These are phyloP conservation scores for Arabis hirsuta DNA, from an alignment of 345 rosid species.

Conservation along the genomic window DNA sequence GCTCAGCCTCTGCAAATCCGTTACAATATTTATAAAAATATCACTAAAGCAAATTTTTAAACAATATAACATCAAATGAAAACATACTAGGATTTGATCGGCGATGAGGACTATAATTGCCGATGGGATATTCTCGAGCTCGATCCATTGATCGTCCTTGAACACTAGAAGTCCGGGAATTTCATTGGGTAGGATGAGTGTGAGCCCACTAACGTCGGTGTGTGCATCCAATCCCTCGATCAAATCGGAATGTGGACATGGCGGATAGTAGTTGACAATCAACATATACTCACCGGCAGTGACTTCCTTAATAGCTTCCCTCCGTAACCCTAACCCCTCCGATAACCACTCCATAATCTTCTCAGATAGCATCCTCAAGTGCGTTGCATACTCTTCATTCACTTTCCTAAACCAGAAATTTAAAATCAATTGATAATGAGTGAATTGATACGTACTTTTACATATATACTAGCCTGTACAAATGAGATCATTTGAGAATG, in stretches of 20 bases:
- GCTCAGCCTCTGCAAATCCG: slow-evolving; percentile 56
- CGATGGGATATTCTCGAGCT: slow-evolving; percentile 58
- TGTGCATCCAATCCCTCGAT: slow-evolving; percentile 67
- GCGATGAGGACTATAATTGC: slow-evolving; percentile 69
- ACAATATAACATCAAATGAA: neutral
- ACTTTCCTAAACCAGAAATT: slow-evolving; percentile 46
- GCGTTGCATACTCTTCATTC: slow-evolving; percentile 61
- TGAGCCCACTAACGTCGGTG: slow-evolving; percentile 60
- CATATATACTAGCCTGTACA: too few species aligned
- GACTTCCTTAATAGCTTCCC: slow-evolving; percentile 49
- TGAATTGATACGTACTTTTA: too few species aligned
- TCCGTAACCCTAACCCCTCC: slow-evolving; percentile 56
- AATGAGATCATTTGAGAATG: too few species aligned
- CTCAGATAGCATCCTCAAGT: slow-evolving; percentile 48
- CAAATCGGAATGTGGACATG: slow-evolving; percentile 70
- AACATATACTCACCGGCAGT: slow-evolving; percentile 60
- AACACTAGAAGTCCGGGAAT: slow-evolving; percentile 72
- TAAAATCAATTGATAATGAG: too few species aligned
- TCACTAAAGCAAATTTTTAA: too few species aligned
- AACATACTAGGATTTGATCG: slow-evolving; percentile 66
- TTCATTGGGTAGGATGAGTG: slow-evolving; percentile 67
- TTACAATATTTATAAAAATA: neutral
- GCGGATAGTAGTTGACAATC: slow-evolving; percentile 73
- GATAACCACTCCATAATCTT: slow-evolving; percentile 54
- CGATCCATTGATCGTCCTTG: slow-evolving; percentile 60